Base-by-base conservation (phyloP, 371 early-diverging fungal genomes). In the Actinomucor elegans region DNA sequence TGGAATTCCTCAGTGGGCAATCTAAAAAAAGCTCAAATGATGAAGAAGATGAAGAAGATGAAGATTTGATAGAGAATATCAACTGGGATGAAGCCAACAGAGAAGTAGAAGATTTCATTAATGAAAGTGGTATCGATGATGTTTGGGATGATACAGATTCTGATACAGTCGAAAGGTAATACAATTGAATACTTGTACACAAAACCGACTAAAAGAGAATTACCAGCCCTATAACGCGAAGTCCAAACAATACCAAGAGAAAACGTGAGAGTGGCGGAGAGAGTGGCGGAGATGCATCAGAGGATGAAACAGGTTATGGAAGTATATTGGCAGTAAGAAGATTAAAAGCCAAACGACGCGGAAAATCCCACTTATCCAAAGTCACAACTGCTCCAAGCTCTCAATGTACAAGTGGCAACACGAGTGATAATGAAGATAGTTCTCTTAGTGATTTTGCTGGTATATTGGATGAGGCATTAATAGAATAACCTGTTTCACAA, bases 101-200 rank as follows among this genome's bases (percentile, higher is more conserved):
- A 52, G 85, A 84, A 53, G 75, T 83, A 5, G 81, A 84, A 36
- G 83, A 83, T n/a, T 67, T 68, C 23, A 60, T 81, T 27, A 81
- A 73, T 41, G 79, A 75, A 59, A 79, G 77, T 49, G 84, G 80
- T 12, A 77, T 80, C 27, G 80, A 84, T 40, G 55, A 73, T 38
- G 69, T 74, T 31, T 77, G 81, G 49, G 61, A 60, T 10, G 73
- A 73, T 40, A 71, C 69, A 14, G 66, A 65, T 38, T 74, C 68
- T 18, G 64, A 65, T 28, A 64, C 69, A 15, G 38, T 48, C 9
- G 66, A 63, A 21, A 67, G 63, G 45, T 45, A 18, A 33, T n/a
- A 15, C 34, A 34, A n/a, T 32, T 46, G 31, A 46, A n/a, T n/a
- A n/a, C n/a, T n/a, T n/a, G n/a, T n/a, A n/a, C n/a, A n/a, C n/a